Evolutionary conservation across 2,329 filamentous ascomycete genomes (phyloP), one percentile per base, ranked within the genome.

Genomic region (Cadophora luteo-olivacea): DNA sequence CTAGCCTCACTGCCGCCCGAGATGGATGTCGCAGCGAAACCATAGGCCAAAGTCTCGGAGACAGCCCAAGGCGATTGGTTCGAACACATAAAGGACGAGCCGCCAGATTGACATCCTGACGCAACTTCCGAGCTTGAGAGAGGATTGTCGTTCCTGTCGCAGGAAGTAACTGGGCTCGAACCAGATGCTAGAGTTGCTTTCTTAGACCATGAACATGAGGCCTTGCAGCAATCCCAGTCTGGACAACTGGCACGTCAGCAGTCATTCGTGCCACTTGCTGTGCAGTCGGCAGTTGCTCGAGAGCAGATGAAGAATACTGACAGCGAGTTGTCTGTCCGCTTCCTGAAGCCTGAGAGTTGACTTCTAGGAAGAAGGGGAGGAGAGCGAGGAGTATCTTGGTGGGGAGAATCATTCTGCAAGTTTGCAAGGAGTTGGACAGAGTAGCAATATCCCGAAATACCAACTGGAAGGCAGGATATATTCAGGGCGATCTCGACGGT

Each of bases 151-250:
- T 83, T 80, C 71, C 80, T 82, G 75, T 76, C 72, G 52, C 75
- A 77, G 8, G 72, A 72, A 24, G 63, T 60, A 0, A 77, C 75
- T 1, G 75, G 75, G 25, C 64, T 71, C 6, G 74, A 72, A 22
- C 74, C 75, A 32, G 61, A 54, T 33, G 70, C 70, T 80, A 77
- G 88, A 82, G 51, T 81, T 70, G 85, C 86, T 77, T 91, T 91
- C 65, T 79, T 83, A 14, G 82, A 77, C 89, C 89, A 87, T 3
- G 83, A 82, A 77, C 89, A 92, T 24, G 87, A 89, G 29, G 89
- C 86, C 82, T 92, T 92, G 81, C 90, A 92, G 82, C 90, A 92
- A 77, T 92, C 89, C 86, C 86, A 86, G 77, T 86, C 63, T 65
- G 41, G 1, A 41, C 5, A 25, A 48, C 33, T 64, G 22, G 22